Base-by-base conservation (phyloP, 2,329 filamentous ascomycete genomes). In the Hypoxylon sp. region DNA sequence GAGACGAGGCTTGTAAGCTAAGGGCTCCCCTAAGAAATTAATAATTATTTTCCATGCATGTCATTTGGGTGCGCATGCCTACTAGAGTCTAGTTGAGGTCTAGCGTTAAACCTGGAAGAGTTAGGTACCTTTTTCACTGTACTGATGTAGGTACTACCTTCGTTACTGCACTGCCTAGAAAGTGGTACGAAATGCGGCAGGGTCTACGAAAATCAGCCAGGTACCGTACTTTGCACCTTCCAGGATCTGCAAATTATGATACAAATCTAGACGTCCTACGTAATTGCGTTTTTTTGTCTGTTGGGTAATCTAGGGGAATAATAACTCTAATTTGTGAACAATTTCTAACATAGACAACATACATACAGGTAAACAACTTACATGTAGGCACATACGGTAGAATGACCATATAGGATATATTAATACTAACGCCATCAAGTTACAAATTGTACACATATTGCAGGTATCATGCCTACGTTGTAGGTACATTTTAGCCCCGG, bases 21-120 rank as follows among this genome's bases (percentile, higher is more conserved):
- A 56, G 46, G 26, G 42, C 59, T 46, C 61, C 55, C 65, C 68
- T 63, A 65, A 53, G 58, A 70, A 70, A 70, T 65, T 67, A 65
- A 65, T 70, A 68, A 70, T 70, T 56, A 62, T 68, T 68, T 68
- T 68, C 63, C 63, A 70, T 70, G 68, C 68, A 68, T 68, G 68
- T 70, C 68, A 70, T 70, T 62, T 65, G 58, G 61, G 64, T 67
- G 57, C 54, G 64, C 61, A 67, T 65, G 46, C 67, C 60, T 56
- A 51, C 53, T 64, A 70, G 48, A 62, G 64, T 62, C 60, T 65
- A 70, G 64, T 62, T 62, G 53, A 55, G 61, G 65, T 63, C 48
- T 70, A 67, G 67, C 55, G 64, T 29, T 29, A 48, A 56, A 31
- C 5, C 29, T n/a, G n/a, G n/a, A 31, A 31, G 19, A 22, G 19